Base-by-base conservation (phyloP, 768 basidiomycete species). In the Leucosporidium scottii region DNA sequence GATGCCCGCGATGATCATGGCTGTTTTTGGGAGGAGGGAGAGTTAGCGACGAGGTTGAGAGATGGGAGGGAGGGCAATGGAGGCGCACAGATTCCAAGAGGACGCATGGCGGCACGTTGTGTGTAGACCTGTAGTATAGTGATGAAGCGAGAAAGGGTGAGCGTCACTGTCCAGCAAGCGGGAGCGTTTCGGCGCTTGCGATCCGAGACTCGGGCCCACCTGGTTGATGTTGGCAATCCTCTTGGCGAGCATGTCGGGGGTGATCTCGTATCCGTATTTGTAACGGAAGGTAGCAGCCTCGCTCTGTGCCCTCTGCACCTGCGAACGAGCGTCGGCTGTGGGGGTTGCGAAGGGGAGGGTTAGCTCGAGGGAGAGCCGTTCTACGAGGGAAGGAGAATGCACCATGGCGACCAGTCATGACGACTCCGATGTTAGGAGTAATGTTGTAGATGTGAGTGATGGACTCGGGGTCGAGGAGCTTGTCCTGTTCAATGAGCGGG, bases 211-310 rank as follows among this genome's bases (percentile, higher is more conserved):
- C 23, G 28, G 9, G 17, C 62, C 34, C 39, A 74, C 73, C 80
- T 98, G 96, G 77, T 97, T 98, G 79, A 98, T 92, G 78, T 97
- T 96, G 39, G 94, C 96, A 76, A 99, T 81, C 57, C 94, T 84
- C 71, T 93, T 86, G 27, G 96, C 90, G 54, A 99, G 84, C n/a
- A 90, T 88, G 77, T 96, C 93, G 5, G 94, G 92, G 4, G 93
- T 94, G 75, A 99, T 96, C 80, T 99, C 96, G 77, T 98, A 93
- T 34, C 96, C 96, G 76, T 88, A 94, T 79, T 96, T 97, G 82
- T 94, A 90, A 73, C 93, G 83, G 82, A 92, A 97, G 12, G 90
- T 85, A 20, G 89, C 90, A 23, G 94, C 94, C 79, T 99, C 94
- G 59, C 81, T 78, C 62, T 90, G 86, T 34, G 96, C 93, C 31